phyloP scores from a whole-genome alignment of 2,329 filamentous ascomycete species.

The Calonectria multiphialidica region DNA sequence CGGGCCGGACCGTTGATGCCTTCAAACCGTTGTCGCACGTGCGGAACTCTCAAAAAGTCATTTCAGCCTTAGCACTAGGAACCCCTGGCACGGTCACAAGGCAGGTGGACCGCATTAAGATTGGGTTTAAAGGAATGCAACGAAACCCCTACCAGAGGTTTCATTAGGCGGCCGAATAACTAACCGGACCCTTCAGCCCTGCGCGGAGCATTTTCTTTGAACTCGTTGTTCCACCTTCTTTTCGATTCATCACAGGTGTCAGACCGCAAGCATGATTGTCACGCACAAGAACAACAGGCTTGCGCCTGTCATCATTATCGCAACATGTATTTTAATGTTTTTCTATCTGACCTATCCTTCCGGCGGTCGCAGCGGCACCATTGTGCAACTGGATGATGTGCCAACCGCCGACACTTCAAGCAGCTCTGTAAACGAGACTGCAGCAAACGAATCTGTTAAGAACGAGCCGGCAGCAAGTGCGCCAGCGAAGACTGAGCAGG shows the following conservation, averaged over 20 bases:
- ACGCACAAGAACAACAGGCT: slow-evolving; percentile 40
- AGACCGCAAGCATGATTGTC: slow-evolving; percentile 28
- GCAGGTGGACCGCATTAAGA: not conserved
- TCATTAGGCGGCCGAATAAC: not conserved
- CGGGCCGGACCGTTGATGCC: not conserved
- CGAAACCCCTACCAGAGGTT: not conserved
- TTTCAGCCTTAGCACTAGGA: not conserved
- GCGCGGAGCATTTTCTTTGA: not conserved
- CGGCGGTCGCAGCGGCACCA: not conserved
- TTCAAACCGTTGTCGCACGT: not conserved
- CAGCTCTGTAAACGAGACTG: not conserved
- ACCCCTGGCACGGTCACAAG: not conserved
- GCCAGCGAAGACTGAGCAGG: not conserved
- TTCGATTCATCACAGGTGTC: not conserved
- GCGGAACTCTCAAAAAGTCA: not conserved
- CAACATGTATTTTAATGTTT: slow-evolving; percentile 30
- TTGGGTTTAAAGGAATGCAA: not conserved
- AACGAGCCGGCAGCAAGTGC: not conserved
- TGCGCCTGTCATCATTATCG: slow-evolving; percentile 39
- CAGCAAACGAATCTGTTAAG: not conserved
- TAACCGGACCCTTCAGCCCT: not conserved
- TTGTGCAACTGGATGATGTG: not conserved
- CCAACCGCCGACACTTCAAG: not conserved
- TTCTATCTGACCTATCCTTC: slow-evolving; percentile 24
- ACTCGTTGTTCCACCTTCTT: not conserved